Evolutionary conservation across 805 yeast species (phyloP).

Genomic region (Starmerella roubikii): DNA sequence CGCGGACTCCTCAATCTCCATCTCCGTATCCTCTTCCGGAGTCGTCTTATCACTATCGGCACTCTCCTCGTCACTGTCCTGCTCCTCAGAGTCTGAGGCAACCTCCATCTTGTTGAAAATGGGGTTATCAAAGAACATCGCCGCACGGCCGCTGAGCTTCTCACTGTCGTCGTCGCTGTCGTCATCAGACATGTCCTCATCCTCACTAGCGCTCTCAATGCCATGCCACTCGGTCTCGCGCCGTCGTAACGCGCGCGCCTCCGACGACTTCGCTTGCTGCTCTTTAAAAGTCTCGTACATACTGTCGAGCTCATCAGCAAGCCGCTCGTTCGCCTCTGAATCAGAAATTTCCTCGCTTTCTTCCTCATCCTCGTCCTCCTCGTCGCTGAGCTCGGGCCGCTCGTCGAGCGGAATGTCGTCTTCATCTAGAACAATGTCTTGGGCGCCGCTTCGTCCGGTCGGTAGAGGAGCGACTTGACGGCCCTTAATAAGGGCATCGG

Average conservation of each 20-base stretch:
- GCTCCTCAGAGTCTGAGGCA: conserved; percentile 20
- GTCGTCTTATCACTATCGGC: conserved; percentile 1
- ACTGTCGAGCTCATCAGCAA: conserved; percentile 69
- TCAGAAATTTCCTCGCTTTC: conserved; percentile 25
- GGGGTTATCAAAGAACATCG: conserved; percentile 29
- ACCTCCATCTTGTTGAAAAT: conserved; percentile 23
- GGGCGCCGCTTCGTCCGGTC: conserved; percentile 3
- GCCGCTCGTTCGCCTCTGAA: conserved; percentile 33
- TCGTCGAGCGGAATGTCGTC: conserved; percentile 28
- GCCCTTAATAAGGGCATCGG: conserved; percentile 62
- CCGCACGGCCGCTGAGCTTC: conserved; percentile 27
- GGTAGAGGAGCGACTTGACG: conserved; percentile 33
- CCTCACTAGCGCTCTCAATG: conserved; percentile 24
- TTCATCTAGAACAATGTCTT: conserved; percentile 19
- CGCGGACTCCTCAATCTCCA: conserved; percentile 17
- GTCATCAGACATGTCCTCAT: conserved; percentile 17
- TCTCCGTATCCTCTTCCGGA: conserved; percentile 6
- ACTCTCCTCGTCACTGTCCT: conserved; percentile 16
- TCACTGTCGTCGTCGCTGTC: conserved; percentile 14
- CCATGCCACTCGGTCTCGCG: conserved; percentile 34
- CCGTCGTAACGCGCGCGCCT: conserved; percentile 37
- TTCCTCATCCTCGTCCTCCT: conserved; percentile 26
- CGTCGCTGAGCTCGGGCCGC: conserved; percentile 22
- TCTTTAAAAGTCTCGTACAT: conserved; percentile 64
- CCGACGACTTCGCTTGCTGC: conserved; percentile 33